Evolutionary conservation across 305 asterid genomes (phyloP).

Genomic region (Salvia sclarea): DNA sequence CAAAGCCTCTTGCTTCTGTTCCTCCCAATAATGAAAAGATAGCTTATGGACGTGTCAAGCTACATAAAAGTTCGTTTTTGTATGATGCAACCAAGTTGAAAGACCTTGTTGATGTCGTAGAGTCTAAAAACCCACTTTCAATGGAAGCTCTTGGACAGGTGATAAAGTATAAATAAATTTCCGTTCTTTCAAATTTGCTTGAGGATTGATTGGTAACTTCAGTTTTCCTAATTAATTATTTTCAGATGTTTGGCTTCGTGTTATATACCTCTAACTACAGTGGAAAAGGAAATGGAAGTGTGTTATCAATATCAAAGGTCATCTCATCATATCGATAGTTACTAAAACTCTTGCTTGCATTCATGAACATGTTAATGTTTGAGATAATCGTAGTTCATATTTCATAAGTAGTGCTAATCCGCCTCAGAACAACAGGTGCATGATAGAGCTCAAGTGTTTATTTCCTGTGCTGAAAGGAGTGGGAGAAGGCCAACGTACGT

Average conservation of each 20-base stretch:
- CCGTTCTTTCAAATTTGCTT: slow-evolving; percentile 30
- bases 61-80: slow-evolving; percentile 53
- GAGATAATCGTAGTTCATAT: no score
- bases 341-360: slow-evolving; percentile 20
- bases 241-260: slow-evolving; percentile 88
- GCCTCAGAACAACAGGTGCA: slow-evolving; percentile 62
- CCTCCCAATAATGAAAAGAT: slow-evolving; percentile 65
- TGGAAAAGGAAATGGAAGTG: slow-evolving; percentile 51
- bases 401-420: slow-evolving; percentile 8
- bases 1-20: slow-evolving; percentile 51
- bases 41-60: slow-evolving; percentile 69
- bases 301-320: slow-evolving; percentile 74
- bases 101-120: slow-evolving; percentile 43
- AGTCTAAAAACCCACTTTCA: slow-evolving; percentile 69
- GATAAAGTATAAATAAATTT: slow-evolving; percentile 17
- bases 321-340: slow-evolving; percentile 21
- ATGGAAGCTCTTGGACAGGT: slow-evolving; percentile 95
- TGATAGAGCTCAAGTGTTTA: slow-evolving; percentile 91
- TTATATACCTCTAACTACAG: slow-evolving; percentile 70
- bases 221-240: slow-evolving; percentile 29
- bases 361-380: not conserved
- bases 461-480: slow-evolving; percentile 60
- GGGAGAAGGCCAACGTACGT: slow-evolving; percentile 59
- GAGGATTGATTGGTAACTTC: slow-evolving; percentile 26
- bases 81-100: slow-evolving; percentile 47